Base-by-base conservation (phyloP, 257 asterid species). In the Perilla frutescens region DNA sequence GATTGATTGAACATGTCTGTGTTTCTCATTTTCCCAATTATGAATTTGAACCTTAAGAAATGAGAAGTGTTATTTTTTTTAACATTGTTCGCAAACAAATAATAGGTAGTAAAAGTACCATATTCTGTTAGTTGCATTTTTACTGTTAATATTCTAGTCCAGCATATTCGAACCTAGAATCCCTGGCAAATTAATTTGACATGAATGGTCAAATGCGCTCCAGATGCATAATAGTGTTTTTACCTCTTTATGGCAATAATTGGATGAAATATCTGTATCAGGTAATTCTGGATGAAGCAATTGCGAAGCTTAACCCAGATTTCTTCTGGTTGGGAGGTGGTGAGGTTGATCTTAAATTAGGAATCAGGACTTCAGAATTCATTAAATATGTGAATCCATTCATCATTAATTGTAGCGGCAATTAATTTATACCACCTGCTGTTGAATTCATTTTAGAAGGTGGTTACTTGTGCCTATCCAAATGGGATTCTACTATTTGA, bases 321-420 rank as follows among this genome's bases (percentile, higher is more conserved):
- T 90, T 87, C 84, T 88, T 94, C 88, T 94, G 98, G 99, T 73
- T 94, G 84, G 97, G 98, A 78, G 97, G 97, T 51, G 98, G 93
- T 3, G 95, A 91, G 72, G 56, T 87, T 82, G 95, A 94, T 84
- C 91, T 91, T 56, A 94, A 91, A 74, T 76, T 88, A 50, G 91
- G 97, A 63, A 75, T 90, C 72, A 87, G 81, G 81, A 83, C 96
- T 43, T 72, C 83, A 0, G 81, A 93, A 61, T 90, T 91, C 83
- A 79, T 90, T 60, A 53, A 84, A 29, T 83, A 45, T 59, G 83
- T 84, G 32, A 88, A 87, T 49, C 97, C 96, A 74, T 88, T 90
- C 87, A 81, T 94, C 15, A 77, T 86, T 55, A 90, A 85, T 73
- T 91, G 97, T 62, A 88, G 96, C 8, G 71, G 85, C 57, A 82